Conservation (phyloP, 2,329 filamentous ascomycete genomes). For the Septoria petroselini region DNA sequence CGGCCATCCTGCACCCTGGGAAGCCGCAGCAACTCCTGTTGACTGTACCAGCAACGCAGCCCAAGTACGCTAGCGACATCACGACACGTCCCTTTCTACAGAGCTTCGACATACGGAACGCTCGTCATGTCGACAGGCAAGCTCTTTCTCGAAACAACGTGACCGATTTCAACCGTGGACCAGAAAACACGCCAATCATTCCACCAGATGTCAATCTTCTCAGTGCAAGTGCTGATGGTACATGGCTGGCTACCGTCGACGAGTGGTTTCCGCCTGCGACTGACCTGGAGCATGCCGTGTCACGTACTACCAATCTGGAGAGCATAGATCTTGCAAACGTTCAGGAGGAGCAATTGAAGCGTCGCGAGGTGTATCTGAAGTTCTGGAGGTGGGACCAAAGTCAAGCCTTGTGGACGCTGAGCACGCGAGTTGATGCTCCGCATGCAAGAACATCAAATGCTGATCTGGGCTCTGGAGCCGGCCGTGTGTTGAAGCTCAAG, state of each 20-base stretch:
- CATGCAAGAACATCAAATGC: constrained; percentile 51
- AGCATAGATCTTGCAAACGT: constrained; percentile 35
- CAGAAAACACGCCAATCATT: constrained; percentile 66
- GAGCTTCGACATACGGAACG: constrained; percentile 77
- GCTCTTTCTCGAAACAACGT: constrained; percentile 84
- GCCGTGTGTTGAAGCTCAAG: constrained; percentile 67
- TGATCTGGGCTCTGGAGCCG: constrained; percentile 37
- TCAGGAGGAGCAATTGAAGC: constrained; percentile 45
- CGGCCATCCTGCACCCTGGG: constrained; percentile 44
- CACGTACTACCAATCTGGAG: constrained; percentile 22
- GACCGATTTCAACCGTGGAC: constrained; percentile 73
- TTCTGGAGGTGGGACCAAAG: constrained; percentile 73
- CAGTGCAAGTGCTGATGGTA: constrained; percentile 72
- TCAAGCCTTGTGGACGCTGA: constrained; percentile 64
- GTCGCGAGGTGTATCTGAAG: constrained; percentile 77
- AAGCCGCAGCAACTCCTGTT: constrained; percentile 44
- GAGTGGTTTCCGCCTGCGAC: constrained; percentile 75
- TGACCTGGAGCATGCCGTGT: constrained; percentile 61
- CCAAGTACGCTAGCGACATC: constrained; percentile 35
- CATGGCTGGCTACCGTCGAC: constrained; percentile 88
- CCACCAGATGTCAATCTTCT: constrained; percentile 77
- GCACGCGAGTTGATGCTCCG: constrained; percentile 78
- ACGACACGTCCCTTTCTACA: constrained; percentile 65
- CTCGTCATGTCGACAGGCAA: constrained; percentile 78
- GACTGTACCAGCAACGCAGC: constrained; percentile 53